These are phyloP conservation scores for Phytophthora tubulina DNA, from an alignment of 352 stramenopile genomes.

Conservation along the genomic window DNA sequence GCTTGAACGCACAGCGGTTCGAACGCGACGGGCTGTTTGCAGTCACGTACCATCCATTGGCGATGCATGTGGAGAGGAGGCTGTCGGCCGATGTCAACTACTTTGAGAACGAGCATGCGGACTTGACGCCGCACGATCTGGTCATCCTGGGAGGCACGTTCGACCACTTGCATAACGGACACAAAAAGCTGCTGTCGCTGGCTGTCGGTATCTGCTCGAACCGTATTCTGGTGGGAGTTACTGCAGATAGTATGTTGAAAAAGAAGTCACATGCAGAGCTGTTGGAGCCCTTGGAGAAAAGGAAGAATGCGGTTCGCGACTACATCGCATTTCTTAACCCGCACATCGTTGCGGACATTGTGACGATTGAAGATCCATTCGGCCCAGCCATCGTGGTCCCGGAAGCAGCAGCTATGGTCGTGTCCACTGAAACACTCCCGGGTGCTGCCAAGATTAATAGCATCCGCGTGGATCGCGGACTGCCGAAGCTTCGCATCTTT, in stretches of 20 bases:
- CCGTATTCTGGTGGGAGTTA: conserved; percentile 82
- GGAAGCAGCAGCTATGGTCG: conserved; percentile 77
- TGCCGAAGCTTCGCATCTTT: conserved; percentile 76
- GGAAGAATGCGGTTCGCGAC: conserved; percentile 62
- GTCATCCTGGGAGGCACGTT: conserved; percentile 90
- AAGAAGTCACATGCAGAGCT: conserved; percentile 81
- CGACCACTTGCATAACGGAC: conserved; percentile 92
- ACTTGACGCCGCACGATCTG: conserved; percentile 62
- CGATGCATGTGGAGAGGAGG: conserved; percentile 57
- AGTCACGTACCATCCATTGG: conserved; percentile 74
- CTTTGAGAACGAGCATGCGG: conserved; percentile 77
- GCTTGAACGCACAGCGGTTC: conserved; percentile 75
- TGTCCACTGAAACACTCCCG: conserved; percentile 85
- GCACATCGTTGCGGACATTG: conserved; percentile 67
- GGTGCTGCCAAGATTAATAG: conserved; percentile 89
- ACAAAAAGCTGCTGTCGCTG: conserved; percentile 91
- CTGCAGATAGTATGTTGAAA: conserved; percentile 76
- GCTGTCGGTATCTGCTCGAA: conserved; percentile 65
- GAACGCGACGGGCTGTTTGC: conserved; percentile 59
- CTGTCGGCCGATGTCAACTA: conserved; percentile 68
- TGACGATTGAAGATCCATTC: conserved; percentile 88
- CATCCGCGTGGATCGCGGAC: conserved; percentile 66
- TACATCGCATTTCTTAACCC: conserved; percentile 82
- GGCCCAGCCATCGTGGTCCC: conserved; percentile 84
- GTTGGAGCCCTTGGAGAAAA: conserved; percentile 67